Conservation (phyloP, 768 basidiomycete species). For the Phanerochaete carnosa region DNA sequence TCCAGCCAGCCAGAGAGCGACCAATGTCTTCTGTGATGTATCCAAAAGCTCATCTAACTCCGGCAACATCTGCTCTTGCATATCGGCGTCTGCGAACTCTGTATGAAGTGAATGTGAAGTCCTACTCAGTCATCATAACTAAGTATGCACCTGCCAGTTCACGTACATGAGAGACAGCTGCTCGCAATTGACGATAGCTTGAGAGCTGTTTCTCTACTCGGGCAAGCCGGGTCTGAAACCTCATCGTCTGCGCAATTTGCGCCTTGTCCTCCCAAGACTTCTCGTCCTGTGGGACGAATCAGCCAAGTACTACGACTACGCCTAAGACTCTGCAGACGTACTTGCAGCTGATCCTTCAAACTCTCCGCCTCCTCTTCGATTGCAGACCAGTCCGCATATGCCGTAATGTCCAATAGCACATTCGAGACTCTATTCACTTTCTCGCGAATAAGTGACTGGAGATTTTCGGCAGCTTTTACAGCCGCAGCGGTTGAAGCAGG, state of each 20-base stretch:
- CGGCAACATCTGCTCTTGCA: slow-evolving; percentile 10
- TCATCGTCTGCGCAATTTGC: slow-evolving; percentile 5
- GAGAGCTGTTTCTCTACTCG: slow-evolving; percentile 13
- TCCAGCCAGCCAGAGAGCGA: slow-evolving; percentile 11
- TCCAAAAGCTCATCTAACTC: slow-evolving; percentile 11
- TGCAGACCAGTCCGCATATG: slow-evolving; percentile 5
- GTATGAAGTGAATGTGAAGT: background rate
- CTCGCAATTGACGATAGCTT: background rate
- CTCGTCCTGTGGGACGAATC: background rate
- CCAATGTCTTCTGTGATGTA: slow-evolving; percentile 8
- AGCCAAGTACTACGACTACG: background rate
- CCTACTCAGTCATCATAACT: background rate
- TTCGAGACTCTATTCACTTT: background rate
- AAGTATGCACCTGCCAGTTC: slow-evolving; percentile 11
- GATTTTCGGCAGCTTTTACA: background rate
- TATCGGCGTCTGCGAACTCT: slow-evolving; percentile 12
- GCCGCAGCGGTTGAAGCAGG: background rate
- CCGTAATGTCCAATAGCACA: background rate
- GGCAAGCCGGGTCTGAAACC: slow-evolving; percentile 7
- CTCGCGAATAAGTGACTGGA: slow-evolving; percentile 1
- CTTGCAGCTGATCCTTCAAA: background rate
- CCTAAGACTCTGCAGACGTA: background rate
- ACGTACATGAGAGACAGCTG: slow-evolving; percentile 2
- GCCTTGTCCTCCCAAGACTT: slow-evolving; percentile 7
- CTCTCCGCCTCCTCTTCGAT: background rate